Conservation (phyloP, 2,329 filamentous ascomycete genomes). For the Cladophialophora immunda region DNA sequence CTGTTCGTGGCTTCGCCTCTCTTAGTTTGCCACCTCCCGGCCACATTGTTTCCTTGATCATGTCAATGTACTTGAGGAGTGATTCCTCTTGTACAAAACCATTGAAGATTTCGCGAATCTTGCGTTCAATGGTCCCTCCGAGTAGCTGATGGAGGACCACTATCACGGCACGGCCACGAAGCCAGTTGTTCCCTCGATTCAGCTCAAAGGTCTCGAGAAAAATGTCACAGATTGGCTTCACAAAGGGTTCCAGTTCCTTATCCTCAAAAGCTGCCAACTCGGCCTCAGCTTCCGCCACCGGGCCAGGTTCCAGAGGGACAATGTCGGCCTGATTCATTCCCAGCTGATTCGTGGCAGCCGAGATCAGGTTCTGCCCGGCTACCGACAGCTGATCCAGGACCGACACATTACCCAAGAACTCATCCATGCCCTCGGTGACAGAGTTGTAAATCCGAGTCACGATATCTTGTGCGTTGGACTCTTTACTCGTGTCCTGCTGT, state of each 20-base stretch:
- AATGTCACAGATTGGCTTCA: slow-evolving; percentile 97
- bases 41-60: slow-evolving; percentile 83
- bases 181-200: slow-evolving; percentile 95
- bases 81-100: slow-evolving; percentile 79
- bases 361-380: slow-evolving; percentile 83
- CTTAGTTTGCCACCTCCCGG: slow-evolving; percentile 63
- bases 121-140: slow-evolving; percentile 94
- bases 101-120: slow-evolving; percentile 85
- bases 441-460: slow-evolving; percentile 96
- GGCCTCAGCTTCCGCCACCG: slow-evolving; percentile 82
- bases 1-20: slow-evolving; percentile 65
- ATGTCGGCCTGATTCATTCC: slow-evolving; percentile 44
- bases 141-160: slow-evolving; percentile 95
- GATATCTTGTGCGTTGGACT: slow-evolving; percentile 78
- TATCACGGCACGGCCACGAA: slow-evolving; percentile 92
- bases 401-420: slow-evolving; percentile 94
- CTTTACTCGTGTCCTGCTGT: slow-evolving; percentile 66
- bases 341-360: slow-evolving; percentile 61
- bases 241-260: slow-evolving; percentile 89
- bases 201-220: slow-evolving; percentile 96
- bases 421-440: slow-evolving; percentile 96
- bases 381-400: slow-evolving; percentile 93
- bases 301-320: slow-evolving; percentile 57
- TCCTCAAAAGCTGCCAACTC: slow-evolving; percentile 93
- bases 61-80: slow-evolving; percentile 76